Base-by-base conservation (phyloP, 1,139 yeast genomes). In the Scheffersomyces quercinus region DNA sequence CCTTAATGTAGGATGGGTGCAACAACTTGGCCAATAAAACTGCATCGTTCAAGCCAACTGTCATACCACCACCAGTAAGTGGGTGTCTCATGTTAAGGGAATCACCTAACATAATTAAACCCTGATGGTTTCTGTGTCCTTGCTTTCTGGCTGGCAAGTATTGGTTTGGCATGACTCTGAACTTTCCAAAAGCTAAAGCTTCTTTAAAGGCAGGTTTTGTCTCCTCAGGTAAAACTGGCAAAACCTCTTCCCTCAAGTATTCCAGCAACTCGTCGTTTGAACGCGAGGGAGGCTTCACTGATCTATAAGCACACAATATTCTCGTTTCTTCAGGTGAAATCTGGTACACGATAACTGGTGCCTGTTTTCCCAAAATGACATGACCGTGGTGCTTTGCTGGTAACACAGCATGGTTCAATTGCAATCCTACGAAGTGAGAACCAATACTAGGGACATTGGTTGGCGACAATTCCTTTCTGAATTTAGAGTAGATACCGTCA, bases 51-150 rank as follows among this genome's bases (percentile, higher is more conserved):
- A 95, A 73, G 0, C 97, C 98, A 36, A 93, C 99, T 9, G 98
- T 91, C 99, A 93, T 93, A 48, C 99, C 99, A 47, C 99, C 99
- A 37, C 99, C 99, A 1, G 99, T 93, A 50, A 93, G 77, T 14
- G 99, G 99, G 64, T 93, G 99, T 62, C 99, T 81, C 97, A 93
- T 93, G 64, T 93, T 93, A 58, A 91, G 76, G 2, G 99, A 89
- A 62, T 93, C 99, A 35, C 99, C 99, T 38, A 93, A 64, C 55
- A 93, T 76, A 36, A 93, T 73, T 43, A 90, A 70, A n/a, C 99
- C 99, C 12, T 82, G 82, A 38, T 81, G 75, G 14, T 73, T 73
- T 28, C 36, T 39, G 54, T 80, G 81, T 12, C 74, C 75, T 53
- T 74, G 79, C 40, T 77, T 73, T 47, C 79, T 73, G 0, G 97